A percentile compares a stretch with the other conserved stretches of the same genome.
Evolutionary conservation across 2,329 filamentous ascomycete species (phyloP).

Genomic region (Cadophora sp.): DNA sequence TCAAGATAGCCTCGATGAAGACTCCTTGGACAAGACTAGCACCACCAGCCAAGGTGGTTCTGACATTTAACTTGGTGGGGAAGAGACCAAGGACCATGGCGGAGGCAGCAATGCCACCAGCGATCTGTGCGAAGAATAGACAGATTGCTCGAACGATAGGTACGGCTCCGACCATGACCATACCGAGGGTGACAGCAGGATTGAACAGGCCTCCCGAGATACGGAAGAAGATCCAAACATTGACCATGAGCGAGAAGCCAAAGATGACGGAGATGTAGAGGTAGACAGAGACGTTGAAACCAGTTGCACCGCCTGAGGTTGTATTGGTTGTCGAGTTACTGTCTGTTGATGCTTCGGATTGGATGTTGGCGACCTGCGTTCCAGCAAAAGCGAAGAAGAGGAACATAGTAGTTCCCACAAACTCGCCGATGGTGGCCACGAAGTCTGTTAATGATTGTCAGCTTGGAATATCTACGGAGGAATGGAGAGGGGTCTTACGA

Average conservation of each 20-base stretch:
- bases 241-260: slow-evolving; percentile 53
- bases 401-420: slow-evolving; percentile 47
- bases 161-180: slow-evolving; percentile 46
- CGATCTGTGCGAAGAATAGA: slow-evolving; percentile 46
- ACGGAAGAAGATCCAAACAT: slow-evolving; percentile 62
- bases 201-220: slow-evolving; percentile 61
- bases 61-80: slow-evolving; percentile 45
- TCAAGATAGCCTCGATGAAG: slow-evolving; percentile 57
- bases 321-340: slow-evolving; percentile 41
- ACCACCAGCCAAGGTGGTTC: slow-evolving; percentile 51
- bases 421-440: slow-evolving; percentile 42
- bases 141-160: slow-evolving; percentile 43
- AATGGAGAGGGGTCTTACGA: slow-evolving; percentile 38
- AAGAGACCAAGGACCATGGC: slow-evolving; percentile 50
- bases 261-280: slow-evolving; percentile 47
- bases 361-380: slow-evolving; percentile 41
- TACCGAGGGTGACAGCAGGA: slow-evolving; percentile 51
- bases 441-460: slow-evolving; percentile 33
- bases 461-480: not conserved
- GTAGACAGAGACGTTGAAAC: slow-evolving; percentile 52
- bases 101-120: slow-evolving; percentile 48
- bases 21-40: slow-evolving; percentile 53
- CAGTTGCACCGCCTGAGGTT: slow-evolving; percentile 52
- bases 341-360: slow-evolving; percentile 41
- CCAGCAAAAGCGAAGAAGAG: slow-evolving; percentile 47